Conservation (phyloP, 495 filamentous ascomycete species). For the Hypoxylon cercidicola region DNA sequence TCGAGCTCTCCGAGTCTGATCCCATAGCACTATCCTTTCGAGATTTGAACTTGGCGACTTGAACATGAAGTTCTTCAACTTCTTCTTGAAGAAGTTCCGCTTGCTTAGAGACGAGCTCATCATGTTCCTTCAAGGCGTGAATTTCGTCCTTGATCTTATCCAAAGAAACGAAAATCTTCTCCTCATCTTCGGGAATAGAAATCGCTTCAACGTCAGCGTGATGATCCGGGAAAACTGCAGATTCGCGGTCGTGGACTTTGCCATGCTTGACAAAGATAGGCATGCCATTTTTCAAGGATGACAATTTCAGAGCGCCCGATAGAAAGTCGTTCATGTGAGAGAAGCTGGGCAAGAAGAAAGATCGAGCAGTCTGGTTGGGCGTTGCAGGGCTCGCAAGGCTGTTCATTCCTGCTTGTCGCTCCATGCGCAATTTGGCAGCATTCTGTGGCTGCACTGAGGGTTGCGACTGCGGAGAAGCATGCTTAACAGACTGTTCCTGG, state of each 20-base stretch:
- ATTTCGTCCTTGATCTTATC: slow-evolving; percentile 66
- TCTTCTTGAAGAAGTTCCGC: slow-evolving; percentile 59
- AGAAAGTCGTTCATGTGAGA: slow-evolving; percentile 60
- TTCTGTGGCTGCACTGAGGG: slow-evolving; percentile 27
- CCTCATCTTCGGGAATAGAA: slow-evolving; percentile 57
- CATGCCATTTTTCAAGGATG: slow-evolving; percentile 56
- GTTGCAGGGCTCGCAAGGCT: slow-evolving; percentile 23
- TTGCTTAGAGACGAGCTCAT: slow-evolving; percentile 59
- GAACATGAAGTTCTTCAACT: slow-evolving; percentile 54
- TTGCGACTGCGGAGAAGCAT: slow-evolving; percentile 38
- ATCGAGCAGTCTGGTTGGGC: slow-evolving; percentile 53
- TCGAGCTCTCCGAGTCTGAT: slow-evolving; percentile 56
- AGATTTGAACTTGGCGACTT: slow-evolving; percentile 52
- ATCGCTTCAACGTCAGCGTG: slow-evolving; percentile 54
- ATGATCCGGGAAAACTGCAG: slow-evolving; percentile 38
- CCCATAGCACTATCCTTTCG: slow-evolving; percentile 59
- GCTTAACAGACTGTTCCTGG: slow-evolving; percentile 35
- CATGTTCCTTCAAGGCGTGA: slow-evolving; percentile 59
- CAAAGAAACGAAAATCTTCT: slow-evolving; percentile 61
- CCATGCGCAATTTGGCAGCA: slow-evolving; percentile 24
- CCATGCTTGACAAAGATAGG: slow-evolving; percentile 58
- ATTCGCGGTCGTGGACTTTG: slow-evolving; percentile 47
- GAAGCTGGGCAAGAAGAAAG: slow-evolving; percentile 57
- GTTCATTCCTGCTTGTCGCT: slow-evolving; percentile 23
- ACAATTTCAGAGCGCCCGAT: slow-evolving; percentile 56